Evolutionary conservation across 345 rosid genomes (phyloP), one percentile per base, ranked within the genome.

Genomic region (Theobroma cacao): DNA sequence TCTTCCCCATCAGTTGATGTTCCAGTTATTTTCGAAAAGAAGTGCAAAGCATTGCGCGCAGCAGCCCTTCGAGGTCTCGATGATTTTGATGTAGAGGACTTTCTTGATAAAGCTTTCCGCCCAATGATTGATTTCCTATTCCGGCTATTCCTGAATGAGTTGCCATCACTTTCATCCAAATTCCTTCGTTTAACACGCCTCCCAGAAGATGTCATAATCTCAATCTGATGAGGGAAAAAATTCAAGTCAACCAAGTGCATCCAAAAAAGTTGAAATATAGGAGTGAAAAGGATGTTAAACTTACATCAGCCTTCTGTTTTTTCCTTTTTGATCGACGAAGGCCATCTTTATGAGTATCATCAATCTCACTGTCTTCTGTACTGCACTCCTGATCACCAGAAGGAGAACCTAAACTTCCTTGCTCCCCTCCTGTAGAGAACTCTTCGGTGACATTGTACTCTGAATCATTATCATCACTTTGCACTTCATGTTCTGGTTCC

Each of bases 51-150:
- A 90, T 91, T 93, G 73, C 92, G 93, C 52, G 99, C 98, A 78
- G 98, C 98, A 73, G 93, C 97, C 84, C 99, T 88, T 80, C 87
- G 94, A 77, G 99, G 99, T 87, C 99, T 89, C 53, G 84, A 87
- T 64, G 88, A 87, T 85, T 90, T 91, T 28, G 88, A 89, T 86
- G 82, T 85, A 74, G 97, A 89, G 80, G 90, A 86, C 79, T 85
- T 91, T 80, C 78, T 88, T 80, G 82, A 89, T 17, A 84, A 85
- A 78, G 77, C 82, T 84, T 89, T 92, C 59, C 82, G 82, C 69
- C 86, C 91, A 83, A 78, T 88, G 84, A 82, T 88, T 76, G 87
- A 84, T 82, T 91, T 91, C 84, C 84, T 86, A 58, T 66, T 47
- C 50, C 76, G 86, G 48, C 85, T 88, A 84, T 78, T 82, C 80